Percentiles rank a stretch among this genome's conserved stretches.
Conservation (phyloP, 805 yeast species). For the Komagataella populi region DNA sequence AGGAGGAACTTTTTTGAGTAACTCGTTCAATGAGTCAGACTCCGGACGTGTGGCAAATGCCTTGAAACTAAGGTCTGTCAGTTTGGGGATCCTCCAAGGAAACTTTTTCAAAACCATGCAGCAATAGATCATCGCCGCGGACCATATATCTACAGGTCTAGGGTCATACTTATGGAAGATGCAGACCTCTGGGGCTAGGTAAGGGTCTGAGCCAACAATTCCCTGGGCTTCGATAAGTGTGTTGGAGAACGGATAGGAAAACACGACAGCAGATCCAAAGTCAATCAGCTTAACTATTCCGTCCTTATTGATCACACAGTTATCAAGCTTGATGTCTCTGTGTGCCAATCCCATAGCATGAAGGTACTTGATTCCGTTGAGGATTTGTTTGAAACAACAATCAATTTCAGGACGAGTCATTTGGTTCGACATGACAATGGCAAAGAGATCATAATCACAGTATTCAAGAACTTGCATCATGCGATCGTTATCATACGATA, state of each 20-base stretch:
- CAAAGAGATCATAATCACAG: slow-evolving; percentile 86
- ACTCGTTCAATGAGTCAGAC: slow-evolving; percentile 51
- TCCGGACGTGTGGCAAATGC: slow-evolving; percentile 64
- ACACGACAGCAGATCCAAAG: slow-evolving; percentile 89
- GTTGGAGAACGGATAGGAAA: slow-evolving; percentile 72
- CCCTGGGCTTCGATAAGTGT: slow-evolving; percentile 68
- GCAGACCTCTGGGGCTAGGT: slow-evolving; percentile 85
- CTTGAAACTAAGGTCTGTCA: slow-evolving; percentile 71
- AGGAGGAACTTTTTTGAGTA: slow-evolving; percentile 41
- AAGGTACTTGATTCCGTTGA: slow-evolving; percentile 69
- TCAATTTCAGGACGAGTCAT: slow-evolving; percentile 70
- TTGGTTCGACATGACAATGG: slow-evolving; percentile 86
- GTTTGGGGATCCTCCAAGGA: slow-evolving; percentile 90
- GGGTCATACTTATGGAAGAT: slow-evolving; percentile 79
- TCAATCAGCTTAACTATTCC: slow-evolving; percentile 88
- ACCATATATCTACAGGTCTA: slow-evolving; percentile 90
- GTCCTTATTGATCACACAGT: slow-evolving; percentile 71
- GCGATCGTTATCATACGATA: slow-evolving; percentile 77
- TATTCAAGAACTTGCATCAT: slow-evolving; percentile 90
- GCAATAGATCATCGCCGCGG: slow-evolving; percentile 79
- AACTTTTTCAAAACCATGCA: slow-evolving; percentile 87
- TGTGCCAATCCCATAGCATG: slow-evolving; percentile 84
- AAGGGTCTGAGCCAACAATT: slow-evolving; percentile 81
- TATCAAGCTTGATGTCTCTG: slow-evolving; percentile 83
- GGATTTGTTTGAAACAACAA: slow-evolving; percentile 82